Base-by-base conservation (phyloP, 768 basidiomycete genomes). In the Xerocomellus dryophilus region DNA sequence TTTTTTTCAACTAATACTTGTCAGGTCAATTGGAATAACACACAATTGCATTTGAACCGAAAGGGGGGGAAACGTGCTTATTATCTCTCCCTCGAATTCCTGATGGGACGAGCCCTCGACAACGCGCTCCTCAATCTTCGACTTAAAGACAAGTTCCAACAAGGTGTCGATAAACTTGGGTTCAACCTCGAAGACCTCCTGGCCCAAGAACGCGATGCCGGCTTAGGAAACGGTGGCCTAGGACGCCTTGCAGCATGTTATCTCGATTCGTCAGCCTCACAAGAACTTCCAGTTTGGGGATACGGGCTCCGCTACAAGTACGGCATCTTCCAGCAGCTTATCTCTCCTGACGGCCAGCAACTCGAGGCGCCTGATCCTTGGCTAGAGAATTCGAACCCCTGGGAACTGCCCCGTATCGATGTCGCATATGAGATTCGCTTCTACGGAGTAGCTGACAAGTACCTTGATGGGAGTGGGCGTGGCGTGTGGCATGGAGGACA, bases 161-260 rank as follows among this genome's bases (percentile, higher is more conserved):
- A 85, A 3, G 83, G 88, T 10, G 71, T 91, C 48, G 65, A 82
- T 23, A 76, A 83, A 55, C 89, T 99, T 57, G 96, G 97, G 2
- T 99, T 98, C 75, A 83, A 77, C 66, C 80, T 95, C 57, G 93
- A 94, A 69, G 93, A 95, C 63, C 73, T 95, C 42, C 75, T 97
- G 47, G 89, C 87, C 43, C 77, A 87, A 64, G 96, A 98, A 69
- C 86, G 95, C 45, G 97, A 99, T 65, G 94, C 96, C 2, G 96
- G 84, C 8, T 80, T 98, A 11, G 97, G 96, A 6, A 97, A 98
- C 68, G 95, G 95, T 59, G 96, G 96, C 53, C 81, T 98, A 9
- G 96, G 97, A 0, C 90, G 96, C 29, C 82, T 99, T 42, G 97
- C 97, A 1, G 96, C 97, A 1, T 99, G 97, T 74, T 99, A 98